Evolutionary conservation across 2,329 filamentous ascomycete species (phyloP), one percentile per base, ranked within the genome.

Genomic region (Hymenoscyphus infarciens): DNA sequence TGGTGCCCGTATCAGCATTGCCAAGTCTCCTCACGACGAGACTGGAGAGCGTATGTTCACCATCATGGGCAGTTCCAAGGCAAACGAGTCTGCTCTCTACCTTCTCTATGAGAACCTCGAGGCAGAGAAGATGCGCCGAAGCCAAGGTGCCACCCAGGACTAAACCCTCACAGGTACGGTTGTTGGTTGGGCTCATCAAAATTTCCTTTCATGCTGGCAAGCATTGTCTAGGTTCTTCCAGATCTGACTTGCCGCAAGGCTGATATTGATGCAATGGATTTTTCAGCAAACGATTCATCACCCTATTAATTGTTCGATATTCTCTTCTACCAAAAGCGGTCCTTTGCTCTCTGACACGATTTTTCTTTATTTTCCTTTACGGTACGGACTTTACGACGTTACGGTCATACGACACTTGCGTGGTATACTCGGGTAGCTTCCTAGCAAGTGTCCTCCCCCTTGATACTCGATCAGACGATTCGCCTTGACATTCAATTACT

Each of bases 1-100:
- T 61, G 93, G 93, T 64, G 95, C 95, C 66, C 90, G 94, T 73
- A 99, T 99, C 79, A 97, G 93, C 55, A 98, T 98, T 77, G 94
- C 94, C 71, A 98, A 97, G 83, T 72, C 93, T 56, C 92, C 95
- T 62, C 95, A 99, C 74, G 95, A 99, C 72, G 95, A 98, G 70
- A 96, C 92, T 64, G 95, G 95, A 69, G 95, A 99, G 83, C 89
- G 95, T 73, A 99, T 99, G 95, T 99, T 99, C 81, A 99, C 95
- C 74, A 99, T 99, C 76, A 97, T 96, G 85, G 95, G 95, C 70
- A 96, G 91, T 65, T 88, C 91, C 64, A 89, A 89, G 79, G 92
- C 92, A 68, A 99, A 99, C 73, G 95, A 99, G 79, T 94, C 92
- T 71, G 95, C 95, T 4, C 83, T 99, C 31, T 97, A 97, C 78